Conservation (phyloP, 352 stramenopile species). For the Pythium scleroteichum region DNA sequence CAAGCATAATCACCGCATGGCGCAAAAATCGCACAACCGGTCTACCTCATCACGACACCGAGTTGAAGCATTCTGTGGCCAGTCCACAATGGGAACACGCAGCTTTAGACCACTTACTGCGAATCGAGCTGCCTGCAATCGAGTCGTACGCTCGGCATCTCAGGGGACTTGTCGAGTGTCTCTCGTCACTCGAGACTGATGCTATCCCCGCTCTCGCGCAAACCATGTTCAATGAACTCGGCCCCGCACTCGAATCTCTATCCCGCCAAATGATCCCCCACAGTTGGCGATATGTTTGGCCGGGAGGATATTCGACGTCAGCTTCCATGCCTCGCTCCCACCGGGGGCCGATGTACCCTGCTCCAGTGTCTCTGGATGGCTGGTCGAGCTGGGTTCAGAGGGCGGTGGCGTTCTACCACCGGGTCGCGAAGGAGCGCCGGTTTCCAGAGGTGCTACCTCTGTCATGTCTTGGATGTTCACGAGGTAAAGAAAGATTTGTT, state of each 20-base stretch:
- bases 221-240: conserved; percentile 15
- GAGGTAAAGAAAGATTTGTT: no score
- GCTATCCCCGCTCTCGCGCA: conserved; percentile 1
- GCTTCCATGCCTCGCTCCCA: background rate
- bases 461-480: conserved; percentile 41
- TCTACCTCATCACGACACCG: background rate
- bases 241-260: conserved; percentile 11
- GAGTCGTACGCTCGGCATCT: conserved; percentile 44
- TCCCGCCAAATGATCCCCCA: background rate
- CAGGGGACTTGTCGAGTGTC: conserved; percentile 37
- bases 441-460: conserved; percentile 32
- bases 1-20: conserved; percentile 43
- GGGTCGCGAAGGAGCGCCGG: background rate
- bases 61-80: no score
- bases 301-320: background rate
- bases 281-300: conserved; percentile 3
- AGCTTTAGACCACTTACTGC: conserved; percentile 36
- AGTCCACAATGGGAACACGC: conserved; percentile 28
- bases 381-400: conserved; percentile 21
- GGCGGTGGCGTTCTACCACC: conserved; percentile 17
- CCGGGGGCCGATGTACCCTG: background rate
- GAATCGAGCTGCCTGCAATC: conserved; percentile 53
- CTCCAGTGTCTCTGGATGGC: conserved; percentile 2
- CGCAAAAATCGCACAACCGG: conserved; percentile 23
- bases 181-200: conserved; percentile 36